Evolutionary conservation across 371 early-diverging fungal genomes (phyloP).

Genomic region (Entomophthora muscae): DNA sequence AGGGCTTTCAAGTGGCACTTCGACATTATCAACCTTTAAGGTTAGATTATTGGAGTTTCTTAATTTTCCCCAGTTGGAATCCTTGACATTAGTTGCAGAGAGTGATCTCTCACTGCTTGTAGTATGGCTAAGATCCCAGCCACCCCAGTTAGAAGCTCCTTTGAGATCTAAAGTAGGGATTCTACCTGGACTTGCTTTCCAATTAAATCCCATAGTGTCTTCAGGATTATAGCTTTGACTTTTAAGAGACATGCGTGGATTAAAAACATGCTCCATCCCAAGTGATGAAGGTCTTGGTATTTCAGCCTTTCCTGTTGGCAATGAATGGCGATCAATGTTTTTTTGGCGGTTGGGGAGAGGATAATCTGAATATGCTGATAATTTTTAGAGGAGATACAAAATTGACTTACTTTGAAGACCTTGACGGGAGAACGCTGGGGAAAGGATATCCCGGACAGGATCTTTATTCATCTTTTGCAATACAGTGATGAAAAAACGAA

Average conservation of each 20-base stretch:
- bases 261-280: neutral
- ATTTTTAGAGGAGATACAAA: too few species aligned
- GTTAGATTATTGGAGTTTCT: constrained; percentile 4
- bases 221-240: neutral
- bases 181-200: neutral
- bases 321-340: neutral
- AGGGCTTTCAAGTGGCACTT: neutral
- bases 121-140: neutral
- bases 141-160: neutral
- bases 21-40: constrained; percentile 4
- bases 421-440: neutral
- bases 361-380: neutral
- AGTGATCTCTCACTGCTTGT: neutral
- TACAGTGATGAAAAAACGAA: constrained; percentile 78
- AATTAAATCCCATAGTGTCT: neutral
- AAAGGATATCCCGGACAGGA: neutral
- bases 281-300: too few species aligned
- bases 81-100: constrained; percentile 2
- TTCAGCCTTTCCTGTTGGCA: neutral
- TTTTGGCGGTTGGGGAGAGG: neutral
- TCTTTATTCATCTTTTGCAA: constrained; percentile 24
- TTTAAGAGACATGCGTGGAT: neutral
- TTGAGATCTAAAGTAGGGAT: neutral
- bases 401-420: constrained; percentile 5
- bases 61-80: constrained; percentile 5